phyloP scores from a whole-genome alignment of 1,284 basidiomycete species.

The Puccinia polysora region DNA sequence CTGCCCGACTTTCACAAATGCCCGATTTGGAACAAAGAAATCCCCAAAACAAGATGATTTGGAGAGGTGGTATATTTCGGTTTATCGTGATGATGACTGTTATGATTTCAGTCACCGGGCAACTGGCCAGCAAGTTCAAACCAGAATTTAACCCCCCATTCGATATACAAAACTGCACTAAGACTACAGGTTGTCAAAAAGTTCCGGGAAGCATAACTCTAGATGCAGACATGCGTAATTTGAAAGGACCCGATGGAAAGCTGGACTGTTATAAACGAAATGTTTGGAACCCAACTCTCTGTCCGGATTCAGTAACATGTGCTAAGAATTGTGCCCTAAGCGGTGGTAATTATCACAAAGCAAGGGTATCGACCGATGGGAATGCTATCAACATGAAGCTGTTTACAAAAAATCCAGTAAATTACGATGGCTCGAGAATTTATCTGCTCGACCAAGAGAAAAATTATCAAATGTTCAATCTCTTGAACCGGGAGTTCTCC shows the following conservation, averaged over 20 bases:
- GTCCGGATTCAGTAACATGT: slow-evolving; percentile 19
- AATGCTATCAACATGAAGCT: not conserved
- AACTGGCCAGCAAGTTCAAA: not conserved
- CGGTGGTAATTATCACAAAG: not conserved
- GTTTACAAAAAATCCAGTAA: not conserved
- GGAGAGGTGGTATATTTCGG: no score
- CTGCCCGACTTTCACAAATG: no score
- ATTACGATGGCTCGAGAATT: not conserved
- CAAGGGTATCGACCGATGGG: not conserved
- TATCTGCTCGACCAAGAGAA: not conserved
- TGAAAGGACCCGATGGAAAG: not conserved
- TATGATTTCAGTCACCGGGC: not conserved
- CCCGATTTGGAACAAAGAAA: no score
- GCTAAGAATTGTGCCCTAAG: slow-evolving; percentile 8
- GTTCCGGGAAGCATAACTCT: not conserved
- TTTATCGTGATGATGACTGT: no score
- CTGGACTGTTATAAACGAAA: slow-evolving; percentile 16
- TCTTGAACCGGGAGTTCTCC: slow-evolving; percentile 12
- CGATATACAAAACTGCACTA: not conserved
- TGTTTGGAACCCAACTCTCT: slow-evolving; percentile 10
- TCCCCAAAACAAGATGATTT: no score
- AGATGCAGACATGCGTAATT: slow-evolving; percentile 18
- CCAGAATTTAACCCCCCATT: not conserved
- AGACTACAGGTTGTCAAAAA: not conserved
- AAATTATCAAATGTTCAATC: not conserved